phyloP scores from a whole-genome alignment of 2,329 filamentous ascomycete species.

The Ophiostoma piceae region DNA sequence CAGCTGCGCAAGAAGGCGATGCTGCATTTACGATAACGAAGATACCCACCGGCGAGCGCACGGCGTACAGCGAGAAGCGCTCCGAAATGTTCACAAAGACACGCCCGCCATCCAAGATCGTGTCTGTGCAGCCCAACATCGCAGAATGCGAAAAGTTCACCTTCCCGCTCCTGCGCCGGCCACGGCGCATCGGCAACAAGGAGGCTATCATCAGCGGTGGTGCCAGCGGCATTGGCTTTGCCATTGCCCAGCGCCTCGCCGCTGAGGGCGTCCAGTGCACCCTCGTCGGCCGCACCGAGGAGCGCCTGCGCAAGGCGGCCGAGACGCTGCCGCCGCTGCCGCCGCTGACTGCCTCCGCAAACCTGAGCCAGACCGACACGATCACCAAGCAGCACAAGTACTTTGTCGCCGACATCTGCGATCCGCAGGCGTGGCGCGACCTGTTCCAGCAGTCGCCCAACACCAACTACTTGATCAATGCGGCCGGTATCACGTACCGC shows the following conservation, averaged over 20 bases:
- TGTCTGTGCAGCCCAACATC: neutral
- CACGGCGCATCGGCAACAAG: slow-evolving; percentile 27
- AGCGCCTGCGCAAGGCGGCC: slow-evolving; percentile 41
- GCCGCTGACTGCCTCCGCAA: slow-evolving; percentile 27
- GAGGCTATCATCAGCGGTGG: slow-evolving; percentile 62
- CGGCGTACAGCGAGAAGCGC: neutral
- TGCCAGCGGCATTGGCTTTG: slow-evolving; percentile 63
- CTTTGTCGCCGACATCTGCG: slow-evolving; percentile 28
- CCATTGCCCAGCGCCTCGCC: slow-evolving; percentile 63
- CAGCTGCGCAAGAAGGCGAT: neutral
- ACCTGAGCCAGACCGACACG: neutral
- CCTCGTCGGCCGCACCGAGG: slow-evolving; percentile 54
- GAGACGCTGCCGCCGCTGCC: slow-evolving; percentile 32
- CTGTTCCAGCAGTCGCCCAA: slow-evolving; percentile 18
- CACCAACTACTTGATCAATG: slow-evolving; percentile 64
- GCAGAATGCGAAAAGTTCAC: neutral
- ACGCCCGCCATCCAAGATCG: neutral
- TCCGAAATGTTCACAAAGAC: neutral
- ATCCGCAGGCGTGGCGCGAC: slow-evolving; percentile 26
- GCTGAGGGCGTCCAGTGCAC: slow-evolving; percentile 54
- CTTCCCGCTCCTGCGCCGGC: slow-evolving; percentile 38
- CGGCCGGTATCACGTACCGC: slow-evolving; percentile 66
- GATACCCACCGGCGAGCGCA: neutral
- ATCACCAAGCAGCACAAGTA: slow-evolving; percentile 18
- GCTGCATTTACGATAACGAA: neutral